Base-by-base conservation (phyloP, 1,284 basidiomycete species). In the Apiotrichum sp. region DNA sequence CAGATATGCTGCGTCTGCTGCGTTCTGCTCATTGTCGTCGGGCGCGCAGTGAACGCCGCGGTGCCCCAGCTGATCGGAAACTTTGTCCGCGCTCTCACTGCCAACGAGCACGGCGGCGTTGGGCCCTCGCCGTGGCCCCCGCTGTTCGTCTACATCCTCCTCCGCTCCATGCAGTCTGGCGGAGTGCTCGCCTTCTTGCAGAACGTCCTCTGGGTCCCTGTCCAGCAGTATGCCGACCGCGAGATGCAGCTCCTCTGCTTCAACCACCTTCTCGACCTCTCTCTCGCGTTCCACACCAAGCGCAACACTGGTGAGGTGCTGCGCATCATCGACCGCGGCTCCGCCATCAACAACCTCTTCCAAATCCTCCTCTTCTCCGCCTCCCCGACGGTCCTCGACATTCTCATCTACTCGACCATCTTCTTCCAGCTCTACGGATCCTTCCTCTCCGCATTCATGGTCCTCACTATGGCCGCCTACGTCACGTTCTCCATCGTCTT, bases 131-230 rank as follows among this genome's bases (percentile, higher is more conserved):
- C 63, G 6, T 71, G 70, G 71, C 57, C 63, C 13, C 62, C 65
- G 33, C 67, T 74, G 51, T 47, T 59, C 31, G 32, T 59, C 1
- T 74, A 70, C 56, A 65, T 73, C 33, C 47, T 43, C 31, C 58
- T 71, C 16, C 62, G 69, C 39, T 45, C 62, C 6, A 56, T 70
- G 42, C 56, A 65, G 22, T 61, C 65, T 22, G 56, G 52, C 22
- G 67, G 65, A 16, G 79, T 95, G 3, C 93, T 93, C 62, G 84
- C 84, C 10, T 93, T 98, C 73, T 78, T 96, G 0, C 80, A 95
- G 43, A 97, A 97, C 66, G 90, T 93, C 0, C 87, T 97, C n/a
- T 98, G 98, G 69, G 92, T 95, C 55, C 89, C 88, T 55, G 93
- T 98, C 55, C 91, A 93, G 4, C 96, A 98, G 70, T 84, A 86